These are phyloP conservation scores for Mycosphaerella sp. DNA, from an alignment of 2,329 filamentous ascomycete species.

Conservation along the genomic window DNA sequence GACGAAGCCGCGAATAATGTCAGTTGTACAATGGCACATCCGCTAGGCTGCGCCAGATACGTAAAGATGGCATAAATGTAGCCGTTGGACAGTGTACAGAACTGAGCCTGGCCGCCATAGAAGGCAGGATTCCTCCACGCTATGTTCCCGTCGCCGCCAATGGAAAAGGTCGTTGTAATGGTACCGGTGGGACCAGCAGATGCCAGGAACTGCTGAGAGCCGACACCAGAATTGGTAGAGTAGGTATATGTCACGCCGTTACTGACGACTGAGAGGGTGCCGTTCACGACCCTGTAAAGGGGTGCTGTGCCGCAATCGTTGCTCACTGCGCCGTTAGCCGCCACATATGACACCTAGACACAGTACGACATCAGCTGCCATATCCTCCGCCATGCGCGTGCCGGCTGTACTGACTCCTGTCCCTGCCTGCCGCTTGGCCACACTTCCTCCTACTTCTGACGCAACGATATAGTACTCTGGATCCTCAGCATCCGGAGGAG, in stretches of 20 bases:
- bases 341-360: background rate
- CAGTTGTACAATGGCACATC: conserved; percentile 4
- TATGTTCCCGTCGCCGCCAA: conserved; percentile 1
- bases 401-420: background rate
- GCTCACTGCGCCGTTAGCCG: background rate
- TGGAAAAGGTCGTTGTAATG: conserved; percentile 5
- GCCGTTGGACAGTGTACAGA: conserved; percentile 4
- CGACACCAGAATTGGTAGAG: conserved; percentile 8
- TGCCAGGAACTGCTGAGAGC: conserved; percentile 2
- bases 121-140: conserved; percentile 7
- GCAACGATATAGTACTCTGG: background rate
- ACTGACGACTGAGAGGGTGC: background rate
- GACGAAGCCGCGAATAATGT: conserved; percentile 3
- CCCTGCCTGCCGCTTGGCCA: background rate
- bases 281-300: conserved; percentile 7
- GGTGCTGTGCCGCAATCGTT: conserved; percentile 10
- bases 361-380: background rate
- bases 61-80: conserved; percentile 8
- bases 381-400: background rate
- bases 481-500: background rate
- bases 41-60: background rate
- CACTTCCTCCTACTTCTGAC: background rate
- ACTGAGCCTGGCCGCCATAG: conserved; percentile 7
- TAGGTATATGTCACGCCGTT: conserved; percentile 3
- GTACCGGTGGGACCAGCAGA: background rate